A percentile compares a stretch with the other conserved stretches of the same genome.
Evolutionary conservation across 768 basidiomycete species (phyloP).

Genomic region (Lentinula guzmanii): DNA sequence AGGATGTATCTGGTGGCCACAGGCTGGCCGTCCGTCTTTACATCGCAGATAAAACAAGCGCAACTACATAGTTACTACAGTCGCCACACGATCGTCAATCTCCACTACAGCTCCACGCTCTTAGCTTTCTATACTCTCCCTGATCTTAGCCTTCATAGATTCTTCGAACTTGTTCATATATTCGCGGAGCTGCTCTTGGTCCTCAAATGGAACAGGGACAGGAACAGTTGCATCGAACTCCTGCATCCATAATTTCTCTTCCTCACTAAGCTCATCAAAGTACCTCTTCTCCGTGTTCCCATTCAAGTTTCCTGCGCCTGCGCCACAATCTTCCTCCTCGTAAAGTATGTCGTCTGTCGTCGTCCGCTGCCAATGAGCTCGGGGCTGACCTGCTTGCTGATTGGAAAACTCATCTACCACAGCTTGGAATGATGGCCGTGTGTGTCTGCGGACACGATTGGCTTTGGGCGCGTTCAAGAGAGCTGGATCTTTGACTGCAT

Average conservation of each 20-base stretch:
- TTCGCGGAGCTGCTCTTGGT: not conserved
- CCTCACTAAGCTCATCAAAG: not conserved
- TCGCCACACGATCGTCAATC: too few species aligned
- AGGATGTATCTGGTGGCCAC: too few species aligned
- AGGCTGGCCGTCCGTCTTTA: too few species aligned
- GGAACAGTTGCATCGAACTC: not conserved
- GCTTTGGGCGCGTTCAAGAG: not conserved
- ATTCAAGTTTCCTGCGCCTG: not conserved
- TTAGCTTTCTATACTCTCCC: not conserved
- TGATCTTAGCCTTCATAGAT: not conserved
- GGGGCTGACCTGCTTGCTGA: not conserved
- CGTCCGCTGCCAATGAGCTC: too few species aligned
- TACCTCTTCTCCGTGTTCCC: not conserved
- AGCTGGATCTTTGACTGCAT: not conserved
- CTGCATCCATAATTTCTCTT: not conserved
- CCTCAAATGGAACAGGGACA: not conserved
- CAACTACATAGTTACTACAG: too few species aligned
- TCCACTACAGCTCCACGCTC: too few species aligned
- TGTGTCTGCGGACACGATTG: too few species aligned
- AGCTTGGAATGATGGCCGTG: not conserved
- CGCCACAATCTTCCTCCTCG: too few species aligned
- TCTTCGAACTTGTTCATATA: not conserved
- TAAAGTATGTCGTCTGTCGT: too few species aligned
- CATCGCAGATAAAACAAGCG: too few species aligned
- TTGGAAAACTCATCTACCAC: not conserved